phyloP scores from a whole-genome alignment of 352 stramenopile genomes.

The Bremia lactucae region DNA sequence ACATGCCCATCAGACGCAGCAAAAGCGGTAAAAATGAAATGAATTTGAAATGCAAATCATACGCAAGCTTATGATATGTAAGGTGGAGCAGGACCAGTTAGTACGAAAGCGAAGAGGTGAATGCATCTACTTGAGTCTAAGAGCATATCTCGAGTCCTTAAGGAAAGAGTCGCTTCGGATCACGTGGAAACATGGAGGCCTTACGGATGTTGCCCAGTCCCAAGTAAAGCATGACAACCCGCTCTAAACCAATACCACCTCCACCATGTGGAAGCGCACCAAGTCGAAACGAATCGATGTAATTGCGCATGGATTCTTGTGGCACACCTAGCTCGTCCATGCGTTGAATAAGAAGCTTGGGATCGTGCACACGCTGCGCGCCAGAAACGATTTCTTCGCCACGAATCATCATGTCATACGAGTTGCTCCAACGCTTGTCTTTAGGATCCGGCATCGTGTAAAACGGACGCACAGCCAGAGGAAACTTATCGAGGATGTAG shows the following conservation, averaged over 20 bases:
- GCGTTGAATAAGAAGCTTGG: slow-evolving; percentile 88
- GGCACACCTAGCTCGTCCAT: slow-evolving; percentile 80
- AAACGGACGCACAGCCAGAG: slow-evolving; percentile 95
- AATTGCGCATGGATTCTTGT: slow-evolving; percentile 88
- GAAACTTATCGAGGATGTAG: slow-evolving; percentile 99
- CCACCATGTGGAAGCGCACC: slow-evolving; percentile 96
- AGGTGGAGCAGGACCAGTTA: too few relatives aligned
- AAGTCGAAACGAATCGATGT: slow-evolving; percentile 98
- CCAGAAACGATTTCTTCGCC: slow-evolving; percentile 99
- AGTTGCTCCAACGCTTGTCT: slow-evolving; percentile 92
- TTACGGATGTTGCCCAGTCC: slow-evolving; percentile 98
- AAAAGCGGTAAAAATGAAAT: too few relatives aligned
- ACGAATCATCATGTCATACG: slow-evolving; percentile 99
- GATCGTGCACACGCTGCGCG: slow-evolving; percentile 98
- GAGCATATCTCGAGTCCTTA: too few relatives aligned
- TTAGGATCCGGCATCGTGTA: slow-evolving; percentile 99
- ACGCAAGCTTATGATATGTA: too few relatives aligned
- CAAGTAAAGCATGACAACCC: slow-evolving; percentile 99
- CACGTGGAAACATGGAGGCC: slow-evolving; percentile 97
- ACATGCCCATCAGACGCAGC: too few relatives aligned
- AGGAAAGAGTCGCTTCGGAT: slow-evolving; percentile 84
- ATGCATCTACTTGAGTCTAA: too few relatives aligned
- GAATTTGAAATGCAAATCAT: too few relatives aligned
- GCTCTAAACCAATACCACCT: slow-evolving; percentile 97
- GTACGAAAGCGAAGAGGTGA: too few relatives aligned